Evolutionary conservation across 768 basidiomycete species (phyloP).

Genomic region (Auricularia sp.): DNA sequence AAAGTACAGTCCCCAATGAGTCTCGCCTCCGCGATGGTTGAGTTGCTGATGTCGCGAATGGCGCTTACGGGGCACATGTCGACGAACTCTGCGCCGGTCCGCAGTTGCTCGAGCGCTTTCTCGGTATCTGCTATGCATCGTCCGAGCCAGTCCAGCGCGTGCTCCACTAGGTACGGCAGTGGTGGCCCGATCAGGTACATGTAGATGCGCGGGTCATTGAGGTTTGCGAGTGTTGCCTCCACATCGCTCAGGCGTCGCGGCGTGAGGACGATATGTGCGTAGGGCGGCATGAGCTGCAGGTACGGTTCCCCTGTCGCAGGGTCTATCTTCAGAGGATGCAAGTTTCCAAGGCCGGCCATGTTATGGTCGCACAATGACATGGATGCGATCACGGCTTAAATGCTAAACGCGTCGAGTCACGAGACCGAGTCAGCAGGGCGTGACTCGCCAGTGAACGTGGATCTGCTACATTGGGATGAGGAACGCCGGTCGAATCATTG

Average conservation of each 20-base stretch:
- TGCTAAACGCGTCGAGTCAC: too few relatives aligned
- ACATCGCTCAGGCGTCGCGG: slow-evolving; percentile 42
- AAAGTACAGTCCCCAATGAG: slow-evolving; percentile 39
- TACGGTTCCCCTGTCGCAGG: slow-evolving; percentile 40
- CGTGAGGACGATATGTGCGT: slow-evolving; percentile 47
- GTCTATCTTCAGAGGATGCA: slow-evolving; percentile 16
- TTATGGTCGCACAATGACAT: neutral
- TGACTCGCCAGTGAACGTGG: too few relatives aligned
- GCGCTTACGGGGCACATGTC: slow-evolving; percentile 37
- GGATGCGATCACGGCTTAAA: too few relatives aligned
- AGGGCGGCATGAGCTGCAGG: slow-evolving; percentile 40
- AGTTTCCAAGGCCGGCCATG: neutral
- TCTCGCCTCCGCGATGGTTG: slow-evolving; percentile 35
- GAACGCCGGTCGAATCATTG: too few relatives aligned
- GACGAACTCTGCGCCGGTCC: slow-evolving; percentile 25
- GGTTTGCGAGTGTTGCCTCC: slow-evolving; percentile 22
- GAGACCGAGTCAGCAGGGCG: too few relatives aligned
- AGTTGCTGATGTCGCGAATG: slow-evolving; percentile 43
- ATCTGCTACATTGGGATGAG: too few relatives aligned
- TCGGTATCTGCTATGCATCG: slow-evolving; percentile 12
- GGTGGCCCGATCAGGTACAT: slow-evolving; percentile 38
- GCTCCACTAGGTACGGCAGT: slow-evolving; percentile 38
- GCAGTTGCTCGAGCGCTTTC: neutral
- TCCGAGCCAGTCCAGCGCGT: slow-evolving; percentile 31
- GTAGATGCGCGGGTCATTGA: slow-evolving; percentile 43